Percentiles rank a stretch among this genome's conserved stretches.
These are phyloP conservation scores for Ocimum tenuiflorum DNA, from an alignment of 257 asterid genomes.

Conservation along the genomic window DNA sequence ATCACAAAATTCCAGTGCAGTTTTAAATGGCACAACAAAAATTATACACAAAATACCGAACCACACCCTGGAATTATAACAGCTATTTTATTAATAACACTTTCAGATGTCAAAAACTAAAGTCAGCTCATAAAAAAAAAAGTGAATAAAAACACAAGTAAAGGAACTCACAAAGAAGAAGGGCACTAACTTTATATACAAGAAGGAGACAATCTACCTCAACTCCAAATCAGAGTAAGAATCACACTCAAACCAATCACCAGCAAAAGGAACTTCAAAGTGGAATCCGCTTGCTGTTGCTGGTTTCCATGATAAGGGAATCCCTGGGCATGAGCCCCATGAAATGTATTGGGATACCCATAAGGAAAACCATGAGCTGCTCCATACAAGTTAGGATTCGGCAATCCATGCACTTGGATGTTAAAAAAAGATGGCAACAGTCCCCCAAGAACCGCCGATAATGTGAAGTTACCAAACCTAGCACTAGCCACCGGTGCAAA, in stretches of 20 bases:
- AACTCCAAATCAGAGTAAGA: conserved; percentile 51
- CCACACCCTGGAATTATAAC: not conserved
- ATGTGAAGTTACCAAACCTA: conserved; percentile 43
- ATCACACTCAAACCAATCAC: conserved; percentile 54
- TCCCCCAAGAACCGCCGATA: conserved; percentile 46
- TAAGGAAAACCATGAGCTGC: conserved; percentile 51
- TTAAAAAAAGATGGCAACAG: conserved; percentile 45
- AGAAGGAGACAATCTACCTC: conserved; percentile 25
- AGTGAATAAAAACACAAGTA: conserved; percentile 7
- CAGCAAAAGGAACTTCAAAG: conserved; percentile 49
- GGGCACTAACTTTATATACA: conserved; percentile 12
- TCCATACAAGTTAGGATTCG: conserved; percentile 46
- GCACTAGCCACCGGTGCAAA: conserved; percentile 44
- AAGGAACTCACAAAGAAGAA: conserved; percentile 13
- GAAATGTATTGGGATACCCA: conserved; percentile 46
- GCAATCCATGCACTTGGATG: conserved; percentile 46
- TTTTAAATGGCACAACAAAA: not conserved
- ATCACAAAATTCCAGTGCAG: not conserved
- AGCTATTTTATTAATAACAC: not conserved
- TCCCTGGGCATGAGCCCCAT: conserved; percentile 45
- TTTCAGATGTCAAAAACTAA: not conserved
- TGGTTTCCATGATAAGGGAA: conserved; percentile 40
- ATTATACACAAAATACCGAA: not conserved
- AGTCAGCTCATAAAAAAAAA: not conserved
- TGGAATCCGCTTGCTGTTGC: conserved; percentile 66